Evolutionary conservation across 345 rosid genomes (phyloP), one percentile per base, ranked within the genome.

Genomic region (Dimocarpus longan): DNA sequence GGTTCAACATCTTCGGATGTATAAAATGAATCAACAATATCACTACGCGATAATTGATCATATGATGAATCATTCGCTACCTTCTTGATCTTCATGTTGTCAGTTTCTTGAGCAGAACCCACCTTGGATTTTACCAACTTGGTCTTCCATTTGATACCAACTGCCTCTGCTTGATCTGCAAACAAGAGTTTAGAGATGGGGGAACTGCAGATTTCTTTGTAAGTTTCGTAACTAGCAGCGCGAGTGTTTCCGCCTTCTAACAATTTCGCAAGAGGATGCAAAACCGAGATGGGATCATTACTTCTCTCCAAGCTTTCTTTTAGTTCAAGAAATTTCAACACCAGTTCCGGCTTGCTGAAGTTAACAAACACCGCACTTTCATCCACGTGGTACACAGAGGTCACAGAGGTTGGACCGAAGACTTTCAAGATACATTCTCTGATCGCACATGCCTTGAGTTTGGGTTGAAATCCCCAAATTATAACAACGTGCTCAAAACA

Each of bases 161-260:
- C 85, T 18, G 94, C 89, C 83, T 83, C 88, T 59, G 98, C 98
- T 85, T 93, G 95, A 77, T 95, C 97, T 5, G 98, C 89, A 83
- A 95, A 90, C 28, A 86, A 77, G 63, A 84, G 70, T 84, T 93
- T 80, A 4, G 98, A 91, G 78, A 84, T 46, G 4, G 90, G 84
- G 80, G 98, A 93, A 76, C 92, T 78, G 84, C 99, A 96, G 68
- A 96, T 94, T 82, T 93, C 95, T 76, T 85, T 89, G 82, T 94
- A 94, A 44, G 94, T 83, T 84, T 93, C 97, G 68, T 94, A 94
- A 70, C 80, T 86, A 75, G 93, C 97, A 16, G 98, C 98, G 72
- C 83, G 54, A 3, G 93, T 89, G 66, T 80, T 91, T 76, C 98
- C 97, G 21, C 93, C 98, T 84, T 90, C 91, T 60, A 94, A 78